Evolutionary conservation across 2,329 filamentous ascomycete species (phyloP), one percentile per base, ranked within the genome.

Genomic region (Colletotrichum sp.): DNA sequence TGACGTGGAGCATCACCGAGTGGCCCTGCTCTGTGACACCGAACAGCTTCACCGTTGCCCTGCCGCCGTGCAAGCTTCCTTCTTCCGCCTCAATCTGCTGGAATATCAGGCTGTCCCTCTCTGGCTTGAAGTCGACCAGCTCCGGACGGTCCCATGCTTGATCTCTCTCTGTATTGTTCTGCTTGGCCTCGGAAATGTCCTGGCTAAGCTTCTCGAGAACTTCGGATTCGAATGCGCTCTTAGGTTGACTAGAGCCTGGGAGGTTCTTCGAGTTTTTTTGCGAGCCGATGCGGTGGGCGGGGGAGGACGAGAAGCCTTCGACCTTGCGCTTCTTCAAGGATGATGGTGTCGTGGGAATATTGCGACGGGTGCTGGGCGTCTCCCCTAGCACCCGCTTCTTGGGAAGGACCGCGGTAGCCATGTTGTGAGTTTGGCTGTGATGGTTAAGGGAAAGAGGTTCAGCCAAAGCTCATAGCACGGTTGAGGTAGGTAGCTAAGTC

Each of bases 51-150:
- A 99, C 92, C 0, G 95, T 93, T 1, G 95, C 89, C 82, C 86
- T 93, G 24, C 95, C 95, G 65, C 94, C 94, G 82, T 93, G 88
- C 3, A 98, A 84, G 5, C 92, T 94, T 24, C 97, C 96, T 83
- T 99, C 96, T 82, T 99, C 96, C 2, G 93, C 94, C 82, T 99
- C 98, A 79, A 99, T 99, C 82, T 98, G 94, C 86, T 99, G 97
- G 82, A 99, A 99, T 78, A 91, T 92, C n/a, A 99, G 88, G 78
- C 87, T 93, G 78, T 97, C 92, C 43, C 86, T 92, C 68, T 90
- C 83, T 10, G 93, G 89, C 75, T 86, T 79, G 75, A 91, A 92
- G 70, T 87, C 83, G n/a, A 82, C 83, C 6, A 91, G 86, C 0
- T 89, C 88, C 8, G 91, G 91, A 2, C 91, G 88, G 63, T 94